Conservation (phyloP, 768 basidiomycete species). For the Amyloporia xantha region DNA sequence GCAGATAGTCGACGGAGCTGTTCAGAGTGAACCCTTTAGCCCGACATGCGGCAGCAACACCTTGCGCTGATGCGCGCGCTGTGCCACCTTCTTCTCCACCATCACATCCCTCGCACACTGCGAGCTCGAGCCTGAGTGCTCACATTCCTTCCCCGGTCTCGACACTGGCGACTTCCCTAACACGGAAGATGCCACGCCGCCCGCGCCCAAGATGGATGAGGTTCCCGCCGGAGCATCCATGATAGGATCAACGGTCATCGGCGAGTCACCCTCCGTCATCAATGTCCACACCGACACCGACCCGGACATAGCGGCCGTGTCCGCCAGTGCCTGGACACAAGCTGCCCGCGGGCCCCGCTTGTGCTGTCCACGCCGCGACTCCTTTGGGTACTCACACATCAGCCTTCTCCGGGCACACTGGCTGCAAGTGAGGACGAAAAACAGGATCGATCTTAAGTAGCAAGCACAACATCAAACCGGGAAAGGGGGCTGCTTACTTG, state of each 20-base stretch:
- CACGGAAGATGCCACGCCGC: too few relatives aligned
- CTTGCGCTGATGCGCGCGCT: too few relatives aligned
- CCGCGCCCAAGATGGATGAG: neutral
- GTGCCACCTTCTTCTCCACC: too few relatives aligned
- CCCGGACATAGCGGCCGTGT: neutral
- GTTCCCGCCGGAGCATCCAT: neutral
- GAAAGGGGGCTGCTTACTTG: constrained; percentile 33
- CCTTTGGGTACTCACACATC: constrained; percentile 42
- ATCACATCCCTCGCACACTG: too few relatives aligned
- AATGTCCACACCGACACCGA: too few relatives aligned
- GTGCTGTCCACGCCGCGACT: constrained; percentile 43
- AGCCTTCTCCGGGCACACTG: constrained; percentile 42
- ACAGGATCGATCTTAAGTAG: neutral
- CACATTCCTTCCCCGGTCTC: neutral
- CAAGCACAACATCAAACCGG: neutral
- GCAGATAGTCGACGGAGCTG: too few relatives aligned
- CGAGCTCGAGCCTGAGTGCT: neutral
- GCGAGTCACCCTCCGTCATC: neutral
- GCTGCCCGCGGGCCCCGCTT: constrained; percentile 23
- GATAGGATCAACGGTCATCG: neutral
- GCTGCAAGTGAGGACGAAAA: constrained; percentile 17
- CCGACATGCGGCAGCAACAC: neutral
- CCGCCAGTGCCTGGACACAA: constrained; percentile 12
- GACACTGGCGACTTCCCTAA: neutral
- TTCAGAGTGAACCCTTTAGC: too few relatives aligned